Evolutionary conservation across 179 eudicot genomes (phyloP), one percentile per base, ranked within the genome.

Genomic region (Carnegiea gigantea): DNA sequence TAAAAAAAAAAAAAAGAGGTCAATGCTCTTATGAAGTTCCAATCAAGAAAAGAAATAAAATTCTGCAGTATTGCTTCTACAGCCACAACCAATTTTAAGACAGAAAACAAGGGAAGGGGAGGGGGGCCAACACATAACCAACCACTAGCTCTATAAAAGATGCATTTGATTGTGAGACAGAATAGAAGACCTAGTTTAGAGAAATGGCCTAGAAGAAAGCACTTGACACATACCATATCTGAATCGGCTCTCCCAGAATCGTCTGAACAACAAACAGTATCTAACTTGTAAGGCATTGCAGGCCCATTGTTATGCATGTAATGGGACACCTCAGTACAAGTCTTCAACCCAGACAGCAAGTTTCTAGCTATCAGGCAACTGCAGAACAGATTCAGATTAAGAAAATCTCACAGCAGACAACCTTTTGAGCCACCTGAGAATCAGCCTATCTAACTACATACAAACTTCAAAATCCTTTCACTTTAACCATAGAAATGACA

Each of bases 291-390:
- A 76, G 88, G 72, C 79, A 78, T 76, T 18, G 86, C 81, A 62
- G 88, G 89, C 79, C 87, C 90, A 83, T 84, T 84, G 86, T 85
- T 87, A 68, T 82, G 83, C 97, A 96, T 91, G 88, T 89, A 92
- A 84, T 76, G 85, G 85, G 81, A 90, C n/a, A 96, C 94, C 86
- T 96, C 97, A 65, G 83, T 79, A 88, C 99, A 96, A 88, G 91
- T 96, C 90, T 91, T 96, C 83, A 94, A 85, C 86, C 96, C 99
- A 80, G 93, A 83, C 70, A 96, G 91, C 64, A 94, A 82, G 86
- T 92, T 94, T 86, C 97, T 87, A 15, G 98, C 90, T 88, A 96
- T 94, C 82, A 92, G 90, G 90, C 99, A 96, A 86, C 99, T 96
- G 94, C 88, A 85, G 79, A 85, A 81, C 79, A 84, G 75, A 20